Evolutionary conservation across 306 rosid species (phyloP).

Genomic region (Crotalaria pallida): DNA sequence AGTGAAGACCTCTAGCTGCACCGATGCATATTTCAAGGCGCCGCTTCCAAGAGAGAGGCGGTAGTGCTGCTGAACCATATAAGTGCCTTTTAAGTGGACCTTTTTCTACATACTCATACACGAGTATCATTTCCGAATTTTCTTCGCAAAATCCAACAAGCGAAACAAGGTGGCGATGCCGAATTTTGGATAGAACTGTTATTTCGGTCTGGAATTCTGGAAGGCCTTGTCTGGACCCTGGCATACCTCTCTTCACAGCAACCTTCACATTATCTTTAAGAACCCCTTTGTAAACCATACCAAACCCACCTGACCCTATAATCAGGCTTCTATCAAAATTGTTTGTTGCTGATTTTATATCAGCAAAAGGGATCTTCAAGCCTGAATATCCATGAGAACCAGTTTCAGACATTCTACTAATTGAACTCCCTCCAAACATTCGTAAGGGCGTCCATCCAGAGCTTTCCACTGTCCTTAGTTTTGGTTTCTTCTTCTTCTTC

Average conservation of each 20-base stretch:
- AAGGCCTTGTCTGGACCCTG: constrained; percentile 97
- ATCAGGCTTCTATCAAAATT: constrained; percentile 64
- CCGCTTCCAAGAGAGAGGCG: constrained; percentile 81
- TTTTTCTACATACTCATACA: constrained; percentile 83
- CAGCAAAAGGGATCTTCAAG: constrained; percentile 78
- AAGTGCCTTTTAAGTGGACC: constrained; percentile 82
- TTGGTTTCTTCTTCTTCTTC: constrained; percentile 66
- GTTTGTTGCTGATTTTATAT: constrained; percentile 68
- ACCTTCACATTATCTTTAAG: constrained; percentile 73
- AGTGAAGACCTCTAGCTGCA: constrained; percentile 94
- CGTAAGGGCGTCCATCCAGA: constrained; percentile 82
- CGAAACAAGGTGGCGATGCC: constrained; percentile 92
- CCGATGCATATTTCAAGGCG: constrained; percentile 95
- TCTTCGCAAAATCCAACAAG: constrained; percentile 94
- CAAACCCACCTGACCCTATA: constrained; percentile 95
- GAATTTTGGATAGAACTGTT: constrained; percentile 73
- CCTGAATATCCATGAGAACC: constrained; percentile 76
- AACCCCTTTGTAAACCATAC: constrained; percentile 77
- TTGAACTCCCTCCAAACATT: constrained; percentile 73
- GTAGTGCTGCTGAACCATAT: constrained; percentile 50
- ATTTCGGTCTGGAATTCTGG: constrained; percentile 97
- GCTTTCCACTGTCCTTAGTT: constrained; percentile 51
- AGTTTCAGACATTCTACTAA: constrained; percentile 71
- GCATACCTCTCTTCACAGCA: constrained; percentile 95
- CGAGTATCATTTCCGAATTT: constrained; percentile 93